Base-by-base conservation (phyloP, 176 grass and related monocot species). In the Saccharum spontaneum region DNA sequence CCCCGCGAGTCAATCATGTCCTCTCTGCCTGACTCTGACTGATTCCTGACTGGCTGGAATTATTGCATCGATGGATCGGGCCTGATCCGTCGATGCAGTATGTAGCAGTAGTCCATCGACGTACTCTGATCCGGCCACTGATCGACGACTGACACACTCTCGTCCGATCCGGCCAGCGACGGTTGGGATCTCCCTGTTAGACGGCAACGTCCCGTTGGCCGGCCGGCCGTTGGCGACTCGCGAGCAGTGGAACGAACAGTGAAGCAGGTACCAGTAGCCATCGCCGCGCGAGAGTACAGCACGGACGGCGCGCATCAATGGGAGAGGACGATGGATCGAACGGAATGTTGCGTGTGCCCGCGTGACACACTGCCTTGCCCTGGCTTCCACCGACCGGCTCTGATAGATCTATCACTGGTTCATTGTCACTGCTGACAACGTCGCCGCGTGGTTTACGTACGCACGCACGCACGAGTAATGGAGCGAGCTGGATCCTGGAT, bases 101-200 rank as follows among this genome's bases (percentile, higher is more conserved):
- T 6, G 37, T 10, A 45, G 43, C 22, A 41, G 68, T 70, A n/a
- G 11, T 45, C 59, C 18, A 26, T 61, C 0, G 59, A 60, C 55
- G 59, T 52, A 11, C n/a, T 49, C 4, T 2, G 7, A n/a, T 59
- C 57, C 57, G 57, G 57, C 57, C 22, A 60, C 57, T 23, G 59
- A 61, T 28, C 33, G 33, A 33, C 59, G 13, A 6, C 48, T 16
- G 57, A 23, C 55, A 7, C 17, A 0, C 18, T 10, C 54, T 60
- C 22, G 20, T 7, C 49, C 52, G 55, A 22, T 8, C 55, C 55
- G 20, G 57, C 22, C 54, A 8, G 54, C 57, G 62, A 57, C 86
- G 18, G 63, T 82, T 87, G 38, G 76, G 79, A 69, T 76, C 72
- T 62, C 63, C 79, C 38, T 77, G 76, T 82, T 69, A 8, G n/a